A percentile compares a stretch with the other conserved stretches of the same genome.
Evolutionary conservation across 2,329 filamentous ascomycete species (phyloP).

Genomic region (Orbilia oligospora): DNA sequence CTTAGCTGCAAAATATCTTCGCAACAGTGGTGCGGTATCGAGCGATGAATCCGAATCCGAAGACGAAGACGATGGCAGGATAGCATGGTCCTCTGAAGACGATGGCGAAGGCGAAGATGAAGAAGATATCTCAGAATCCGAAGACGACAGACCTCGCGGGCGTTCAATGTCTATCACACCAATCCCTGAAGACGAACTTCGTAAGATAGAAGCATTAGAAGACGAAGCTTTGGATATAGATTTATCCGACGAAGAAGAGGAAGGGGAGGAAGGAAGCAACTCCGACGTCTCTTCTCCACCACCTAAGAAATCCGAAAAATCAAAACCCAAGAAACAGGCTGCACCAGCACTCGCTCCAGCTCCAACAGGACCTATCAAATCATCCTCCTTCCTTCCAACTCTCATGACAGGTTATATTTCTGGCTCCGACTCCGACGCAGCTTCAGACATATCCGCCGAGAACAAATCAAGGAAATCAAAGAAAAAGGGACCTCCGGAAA

Average conservation of each 20-base stretch:
- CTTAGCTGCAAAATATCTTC: conserved; percentile 54
- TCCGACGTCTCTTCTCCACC: conserved; percentile 3
- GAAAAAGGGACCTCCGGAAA: conserved; percentile 62
- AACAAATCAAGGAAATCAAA: conserved; percentile 63
- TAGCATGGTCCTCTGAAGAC: conserved; percentile 51
- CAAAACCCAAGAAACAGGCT: conserved; percentile 61
- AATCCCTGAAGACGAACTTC: conserved; percentile 50
- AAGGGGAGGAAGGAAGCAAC: not conserved
- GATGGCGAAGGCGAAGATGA: not conserved
- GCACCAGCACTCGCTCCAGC: conserved; percentile 38
- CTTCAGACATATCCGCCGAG: conserved; percentile 69
- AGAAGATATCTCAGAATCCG: not conserved
- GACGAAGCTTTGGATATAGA: conserved; percentile 58
- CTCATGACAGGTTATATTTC: conserved; percentile 86
- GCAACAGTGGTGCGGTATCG: conserved; percentile 43
- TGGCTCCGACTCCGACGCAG: conserved; percentile 78
- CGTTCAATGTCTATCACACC: conserved; percentile 60
- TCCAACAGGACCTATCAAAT: conserved; percentile 41
- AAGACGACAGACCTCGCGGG: conserved; percentile 38
- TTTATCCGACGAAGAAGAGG: conserved; percentile 62
- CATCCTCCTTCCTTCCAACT: conserved; percentile 78
- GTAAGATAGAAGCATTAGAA: conserved; percentile 34
- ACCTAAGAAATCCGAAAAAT: conserved; percentile 23
- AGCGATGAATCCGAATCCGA: conserved; percentile 51
- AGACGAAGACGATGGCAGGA: conserved; percentile 45